Evolutionary conservation across 2,329 filamentous ascomycete genomes (phyloP).

Genomic region (Chalara sp.): DNA sequence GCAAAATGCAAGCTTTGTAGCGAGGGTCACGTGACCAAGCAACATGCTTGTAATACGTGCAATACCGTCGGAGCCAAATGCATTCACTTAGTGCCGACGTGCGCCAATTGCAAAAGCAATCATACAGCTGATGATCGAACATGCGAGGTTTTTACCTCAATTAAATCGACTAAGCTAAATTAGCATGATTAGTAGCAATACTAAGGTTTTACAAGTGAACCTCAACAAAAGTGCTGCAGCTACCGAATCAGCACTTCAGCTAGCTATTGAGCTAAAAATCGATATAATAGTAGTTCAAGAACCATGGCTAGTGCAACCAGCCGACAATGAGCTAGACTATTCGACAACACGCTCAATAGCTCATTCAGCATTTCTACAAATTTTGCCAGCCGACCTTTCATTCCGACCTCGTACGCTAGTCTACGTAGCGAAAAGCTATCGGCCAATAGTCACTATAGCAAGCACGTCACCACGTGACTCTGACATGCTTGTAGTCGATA

Average conservation of each 20-base stretch:
- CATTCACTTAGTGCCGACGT: slow-evolving; percentile 1
- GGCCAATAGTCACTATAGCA: background rate
- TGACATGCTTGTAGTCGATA: background rate
- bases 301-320: background rate
- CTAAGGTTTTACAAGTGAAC: background rate
- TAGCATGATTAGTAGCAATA: background rate
- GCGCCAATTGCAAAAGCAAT: background rate
- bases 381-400: background rate
- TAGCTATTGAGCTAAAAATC: background rate
- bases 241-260: background rate
- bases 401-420: background rate
- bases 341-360: background rate
- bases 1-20: background rate
- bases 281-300: background rate
- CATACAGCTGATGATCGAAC: background rate
- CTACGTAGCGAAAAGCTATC: background rate
- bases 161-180: background rate
- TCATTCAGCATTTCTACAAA: background rate
- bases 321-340: background rate
- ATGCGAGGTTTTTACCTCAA: background rate
- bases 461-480: background rate
- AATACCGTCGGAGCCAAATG: background rate
- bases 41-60: slow-evolving; percentile 1
- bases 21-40: background rate
- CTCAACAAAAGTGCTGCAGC: background rate